Conservation (phyloP, 2,329 filamentous ascomycete genomes). For the Colletotrichum sublineola region DNA sequence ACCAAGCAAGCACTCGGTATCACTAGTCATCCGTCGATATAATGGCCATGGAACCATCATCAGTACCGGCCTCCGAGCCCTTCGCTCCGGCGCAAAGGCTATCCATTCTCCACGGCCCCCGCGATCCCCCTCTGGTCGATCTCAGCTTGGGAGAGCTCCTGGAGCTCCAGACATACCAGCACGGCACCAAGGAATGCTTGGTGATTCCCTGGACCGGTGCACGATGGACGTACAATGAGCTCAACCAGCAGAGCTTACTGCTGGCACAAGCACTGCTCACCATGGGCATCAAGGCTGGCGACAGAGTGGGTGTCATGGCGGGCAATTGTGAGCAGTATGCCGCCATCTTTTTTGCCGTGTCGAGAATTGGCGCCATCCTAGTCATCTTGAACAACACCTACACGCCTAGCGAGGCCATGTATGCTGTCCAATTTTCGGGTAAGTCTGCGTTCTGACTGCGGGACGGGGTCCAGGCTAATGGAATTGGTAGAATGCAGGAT, state of each 20-base stretch:
- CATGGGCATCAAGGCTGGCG: conserved; percentile 75
- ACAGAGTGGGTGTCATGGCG: conserved; percentile 82
- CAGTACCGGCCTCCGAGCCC: conserved; percentile 46
- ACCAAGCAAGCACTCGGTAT: conserved; percentile 4
- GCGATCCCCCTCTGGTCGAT: conserved; percentile 77
- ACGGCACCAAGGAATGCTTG: conserved; percentile 76
- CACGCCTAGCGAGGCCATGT: conserved; percentile 78
- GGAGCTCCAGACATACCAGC: conserved; percentile 76
- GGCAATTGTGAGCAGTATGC: conserved; percentile 86
- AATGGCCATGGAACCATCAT: conserved; percentile 50
- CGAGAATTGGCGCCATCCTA: conserved; percentile 75
- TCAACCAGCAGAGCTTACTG: conserved; percentile 72
- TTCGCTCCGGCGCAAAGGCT: conserved; percentile 54
- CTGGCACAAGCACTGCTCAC: conserved; percentile 76
- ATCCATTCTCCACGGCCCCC: conserved; percentile 76
- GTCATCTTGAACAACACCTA: conserved; percentile 89
- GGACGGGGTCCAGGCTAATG: conserved; percentile 11
- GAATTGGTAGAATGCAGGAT: conserved; percentile 73
- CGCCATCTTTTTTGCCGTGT: conserved; percentile 79
- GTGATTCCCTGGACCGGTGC: conserved; percentile 82
- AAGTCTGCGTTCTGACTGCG: conserved; percentile 32
- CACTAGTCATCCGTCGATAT: conserved; percentile 2
- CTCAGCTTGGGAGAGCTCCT: conserved; percentile 80
- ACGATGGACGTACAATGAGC: conserved; percentile 78
- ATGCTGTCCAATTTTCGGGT: conserved; percentile 79